Evolutionary conservation across 2,329 filamentous ascomycete genomes (phyloP).

Genomic region (Paecilomyces niveus): DNA sequence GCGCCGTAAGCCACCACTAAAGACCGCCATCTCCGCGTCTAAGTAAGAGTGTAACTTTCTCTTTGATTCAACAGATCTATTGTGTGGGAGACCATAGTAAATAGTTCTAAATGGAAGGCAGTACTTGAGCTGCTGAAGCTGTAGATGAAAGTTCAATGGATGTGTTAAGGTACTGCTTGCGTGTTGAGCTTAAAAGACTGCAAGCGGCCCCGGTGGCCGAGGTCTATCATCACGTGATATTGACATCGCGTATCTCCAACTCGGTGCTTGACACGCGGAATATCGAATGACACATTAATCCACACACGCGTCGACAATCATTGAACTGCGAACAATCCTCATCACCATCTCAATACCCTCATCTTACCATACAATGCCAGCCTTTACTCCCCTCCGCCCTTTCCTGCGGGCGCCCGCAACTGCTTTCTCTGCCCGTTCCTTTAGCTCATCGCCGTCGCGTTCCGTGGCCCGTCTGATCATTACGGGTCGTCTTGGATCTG

Average conservation of each 20-base stretch:
- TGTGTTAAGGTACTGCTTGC: not conserved
- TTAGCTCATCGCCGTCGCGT: constrained; percentile 59
- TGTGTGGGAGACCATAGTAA: not conserved
- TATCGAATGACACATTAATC: not conserved
- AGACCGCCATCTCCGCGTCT: not conserved
- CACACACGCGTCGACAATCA: not conserved
- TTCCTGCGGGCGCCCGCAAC: constrained; percentile 40
- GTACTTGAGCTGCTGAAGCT: not conserved
- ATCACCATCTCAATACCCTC: not conserved
- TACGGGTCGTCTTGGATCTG: constrained; percentile 73
- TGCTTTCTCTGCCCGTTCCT: constrained; percentile 53
- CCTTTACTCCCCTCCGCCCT: constrained; percentile 48
- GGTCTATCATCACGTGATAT: not conserved
- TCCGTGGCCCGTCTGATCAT: constrained; percentile 75
- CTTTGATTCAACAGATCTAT: not conserved
- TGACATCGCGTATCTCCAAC: not conserved
- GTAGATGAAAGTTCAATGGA: not conserved
- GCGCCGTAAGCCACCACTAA: not conserved
- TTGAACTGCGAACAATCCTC: not conserved
- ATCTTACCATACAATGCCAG: constrained; percentile 19
- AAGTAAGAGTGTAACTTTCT: not conserved
- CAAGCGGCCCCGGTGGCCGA: not conserved
- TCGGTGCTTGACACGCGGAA: not conserved
- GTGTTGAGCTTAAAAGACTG: not conserved
- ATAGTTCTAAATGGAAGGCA: not conserved